These are phyloP conservation scores for Hypoxylon fuscum DNA, from an alignment of 495 filamentous ascomycete species.

Conservation along the genomic window DNA sequence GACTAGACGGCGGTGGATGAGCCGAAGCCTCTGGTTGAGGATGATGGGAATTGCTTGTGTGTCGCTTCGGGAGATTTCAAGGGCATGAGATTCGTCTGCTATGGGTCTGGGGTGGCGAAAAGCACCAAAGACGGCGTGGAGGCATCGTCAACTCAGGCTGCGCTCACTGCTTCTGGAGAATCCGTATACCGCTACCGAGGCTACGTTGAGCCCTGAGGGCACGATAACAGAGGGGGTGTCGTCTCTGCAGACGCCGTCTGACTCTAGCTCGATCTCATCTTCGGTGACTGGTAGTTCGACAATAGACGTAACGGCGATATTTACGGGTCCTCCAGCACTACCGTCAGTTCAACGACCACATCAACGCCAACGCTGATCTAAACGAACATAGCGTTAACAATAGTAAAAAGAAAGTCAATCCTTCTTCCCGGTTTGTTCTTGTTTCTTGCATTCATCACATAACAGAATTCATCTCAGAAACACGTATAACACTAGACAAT, in stretches of 20 bases:
- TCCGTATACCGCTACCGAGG: too few species aligned
- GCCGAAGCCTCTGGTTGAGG: neutral
- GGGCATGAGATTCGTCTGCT: slow-evolving; percentile 4
- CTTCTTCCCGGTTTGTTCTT: neutral
- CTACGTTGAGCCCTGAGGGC: too few species aligned
- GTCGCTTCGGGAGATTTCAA: slow-evolving; percentile 7
- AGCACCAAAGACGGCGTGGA: too few species aligned
- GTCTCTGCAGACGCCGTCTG: neutral
- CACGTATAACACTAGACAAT: too few species aligned
- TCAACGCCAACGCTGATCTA: neutral
- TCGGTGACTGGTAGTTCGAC: neutral
- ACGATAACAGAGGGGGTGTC: too few species aligned
- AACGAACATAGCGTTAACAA: neutral
- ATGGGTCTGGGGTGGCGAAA: neutral
- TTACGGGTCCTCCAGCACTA: neutral
- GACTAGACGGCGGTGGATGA: neutral
- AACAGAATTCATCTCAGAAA: too few species aligned
- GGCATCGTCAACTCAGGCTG: neutral
- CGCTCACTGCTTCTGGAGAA: neutral
- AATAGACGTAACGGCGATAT: too few species aligned
- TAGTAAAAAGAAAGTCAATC: neutral
- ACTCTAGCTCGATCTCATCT: neutral
- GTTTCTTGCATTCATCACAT: neutral
- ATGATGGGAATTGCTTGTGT: neutral
- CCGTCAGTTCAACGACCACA: neutral